phyloP scores from a whole-genome alignment of 768 basidiomycete genomes.

The Collybia sordida region DNA sequence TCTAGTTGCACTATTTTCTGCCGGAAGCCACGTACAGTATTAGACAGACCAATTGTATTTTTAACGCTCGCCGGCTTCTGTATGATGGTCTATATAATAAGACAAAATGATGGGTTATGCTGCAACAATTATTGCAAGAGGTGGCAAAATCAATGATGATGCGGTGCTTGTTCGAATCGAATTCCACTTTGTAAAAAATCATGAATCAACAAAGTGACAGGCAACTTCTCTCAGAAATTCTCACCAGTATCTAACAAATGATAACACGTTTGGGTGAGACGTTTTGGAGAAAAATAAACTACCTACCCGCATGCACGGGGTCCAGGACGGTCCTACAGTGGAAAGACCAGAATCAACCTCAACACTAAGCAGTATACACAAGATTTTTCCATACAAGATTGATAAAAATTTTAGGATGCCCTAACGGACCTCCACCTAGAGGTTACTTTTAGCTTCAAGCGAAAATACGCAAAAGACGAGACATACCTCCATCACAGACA shows the following conservation, averaged over 20 bases:
- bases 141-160: constrained; percentile 52
- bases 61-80: constrained; percentile 37
- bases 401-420: constrained; percentile 96
- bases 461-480: neutral
- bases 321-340: constrained; percentile 77
- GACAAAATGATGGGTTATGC: neutral
- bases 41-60: constrained; percentile 57
- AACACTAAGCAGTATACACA: neutral
- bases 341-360: constrained; percentile 4
- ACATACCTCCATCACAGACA: constrained; percentile 93
- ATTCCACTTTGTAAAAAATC: constrained; percentile 61
- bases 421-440: constrained; percentile 88
- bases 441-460: neutral
- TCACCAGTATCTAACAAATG: constrained; percentile 35
- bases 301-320: constrained; percentile 89
- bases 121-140: too few species aligned
- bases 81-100: constrained; percentile 18
- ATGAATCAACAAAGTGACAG: neutral
- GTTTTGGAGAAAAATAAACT: constrained; percentile 7
- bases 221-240: constrained; percentile 10
- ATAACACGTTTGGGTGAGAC: constrained; percentile 17
- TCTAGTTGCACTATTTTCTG: constrained; percentile 44
- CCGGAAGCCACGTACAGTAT: constrained; percentile 50
- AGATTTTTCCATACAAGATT: constrained; percentile 70
- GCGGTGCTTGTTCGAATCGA: constrained; percentile 83